Evolutionary conservation across 768 basidiomycete species (phyloP), one percentile per base, ranked within the genome.

Genomic region (Daedaleopsis nitida): DNA sequence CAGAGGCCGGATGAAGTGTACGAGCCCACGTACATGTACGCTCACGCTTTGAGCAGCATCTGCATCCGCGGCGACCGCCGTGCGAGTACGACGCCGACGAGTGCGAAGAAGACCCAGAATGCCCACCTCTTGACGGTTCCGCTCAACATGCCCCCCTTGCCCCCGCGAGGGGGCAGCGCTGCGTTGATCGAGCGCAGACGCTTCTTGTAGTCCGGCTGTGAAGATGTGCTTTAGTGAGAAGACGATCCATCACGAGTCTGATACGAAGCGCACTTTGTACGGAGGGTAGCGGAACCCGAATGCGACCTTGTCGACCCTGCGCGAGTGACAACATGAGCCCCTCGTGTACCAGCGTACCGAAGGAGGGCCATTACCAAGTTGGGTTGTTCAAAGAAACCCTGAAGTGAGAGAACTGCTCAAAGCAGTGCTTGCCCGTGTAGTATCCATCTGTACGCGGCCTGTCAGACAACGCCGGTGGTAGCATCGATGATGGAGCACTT

Each of bases 361-460:
- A 38, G 48, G 3, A 59, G 45, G 44, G 45, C 13, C 69, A 71
- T 49, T 58, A 76, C 78, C 74, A 81, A 57, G 69, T 59, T 38
- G 79, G 82, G 3, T 72, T 75, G 63, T 80, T 77, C 10, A 82
- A 45, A 0, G 87, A 83, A 5, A 86, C 70, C 54, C 93, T 82
- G 24, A 83, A 65, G 69, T 94, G 91, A 0, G 91, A 92, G 75
- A 95, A 94, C 69, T 82, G 77, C 61, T 92, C 88, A 65, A 94
- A 94, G 5, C 79, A 76, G 67, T 77, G 88, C 68, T 92, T 92
- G 38, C 92, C 88, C 4, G 86, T 85, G 68, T 89, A 85, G 57
- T 80, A 77, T 13, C 92, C 87, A 59, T 78, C 91, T 88, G 38
- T 21, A 38, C 32, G 43, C 23, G 17, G 24, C 50, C 19, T 57